phyloP scores from a whole-genome alignment of 2,329 filamentous ascomycete species.

The Decorospora gaudefroyi region DNA sequence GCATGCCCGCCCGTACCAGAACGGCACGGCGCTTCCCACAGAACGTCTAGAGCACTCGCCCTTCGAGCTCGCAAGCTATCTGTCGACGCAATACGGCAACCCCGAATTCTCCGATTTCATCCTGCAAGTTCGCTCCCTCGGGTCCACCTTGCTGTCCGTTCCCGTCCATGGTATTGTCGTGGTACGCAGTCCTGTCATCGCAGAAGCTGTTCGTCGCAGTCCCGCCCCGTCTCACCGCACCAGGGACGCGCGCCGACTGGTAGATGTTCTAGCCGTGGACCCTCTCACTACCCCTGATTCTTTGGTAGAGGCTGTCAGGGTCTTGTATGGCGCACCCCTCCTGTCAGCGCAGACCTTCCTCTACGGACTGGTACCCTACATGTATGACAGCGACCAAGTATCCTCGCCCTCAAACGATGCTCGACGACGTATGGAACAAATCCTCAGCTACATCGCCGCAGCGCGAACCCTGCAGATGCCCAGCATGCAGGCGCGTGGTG shows the following conservation, averaged over 20 bases:
- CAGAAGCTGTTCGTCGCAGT: slow-evolving; percentile 35
- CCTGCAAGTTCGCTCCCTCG: slow-evolving; percentile 41
- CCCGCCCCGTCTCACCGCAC: slow-evolving; percentile 25
- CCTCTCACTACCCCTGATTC: slow-evolving; percentile 37
- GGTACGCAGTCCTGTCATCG: slow-evolving; percentile 42
- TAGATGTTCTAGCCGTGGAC: slow-evolving; percentile 36
- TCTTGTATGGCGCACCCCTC: slow-evolving; percentile 45
- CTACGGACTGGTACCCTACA: slow-evolving; percentile 38
- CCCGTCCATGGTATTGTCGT: slow-evolving; percentile 46
- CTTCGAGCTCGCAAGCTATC: slow-evolving; percentile 41
- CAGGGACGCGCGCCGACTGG: slow-evolving; percentile 32
- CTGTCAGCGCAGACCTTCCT: slow-evolving; percentile 34
- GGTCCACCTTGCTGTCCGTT: slow-evolving; percentile 35
- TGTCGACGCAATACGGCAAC: slow-evolving; percentile 43
- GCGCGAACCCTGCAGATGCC: slow-evolving; percentile 63
- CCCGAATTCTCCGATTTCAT: slow-evolving; percentile 46
- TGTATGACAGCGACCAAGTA: slow-evolving; percentile 27
- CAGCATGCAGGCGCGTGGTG: slow-evolving; percentile 61
- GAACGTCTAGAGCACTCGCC: slow-evolving; percentile 32
- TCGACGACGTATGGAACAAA: slow-evolving; percentile 43
- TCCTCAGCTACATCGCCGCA: slow-evolving; percentile 66
- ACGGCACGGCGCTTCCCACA: slow-evolving; percentile 17
- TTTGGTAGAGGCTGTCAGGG: slow-evolving; percentile 43
- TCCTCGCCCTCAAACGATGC: slow-evolving; percentile 37
- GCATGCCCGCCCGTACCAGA: slow-evolving; percentile 23